Conservation (phyloP, 305 asterid genomes). For the Fraxinus nigra region DNA sequence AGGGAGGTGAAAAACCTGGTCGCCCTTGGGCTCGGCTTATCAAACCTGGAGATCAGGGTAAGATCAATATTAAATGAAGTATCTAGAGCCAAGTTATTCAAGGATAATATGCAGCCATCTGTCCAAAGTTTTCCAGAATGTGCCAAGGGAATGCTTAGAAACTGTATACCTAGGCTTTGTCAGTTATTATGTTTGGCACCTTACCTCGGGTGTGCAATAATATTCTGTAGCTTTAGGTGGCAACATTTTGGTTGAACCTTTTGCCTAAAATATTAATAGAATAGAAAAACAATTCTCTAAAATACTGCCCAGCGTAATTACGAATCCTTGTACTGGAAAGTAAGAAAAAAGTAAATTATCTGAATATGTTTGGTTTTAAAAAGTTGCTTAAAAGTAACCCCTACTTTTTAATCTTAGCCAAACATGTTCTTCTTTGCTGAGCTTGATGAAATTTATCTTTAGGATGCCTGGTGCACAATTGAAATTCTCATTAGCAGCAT, state of each 20-base stretch:
- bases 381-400: not conserved
- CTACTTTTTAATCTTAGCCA: not conserved
- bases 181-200: not conserved
- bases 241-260: not conserved
- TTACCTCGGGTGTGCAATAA: not conserved
- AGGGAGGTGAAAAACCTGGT: slow-evolving; percentile 37
- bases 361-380: not conserved
- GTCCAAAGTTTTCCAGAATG: not conserved
- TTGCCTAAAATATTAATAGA: not conserved
- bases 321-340: not conserved
- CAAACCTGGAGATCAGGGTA: slow-evolving; percentile 51
- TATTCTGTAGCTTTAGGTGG: slow-evolving; percentile 6
- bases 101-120: not conserved
- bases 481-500: not conserved
- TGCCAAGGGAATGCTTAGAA: not conserved
- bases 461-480: not conserved
- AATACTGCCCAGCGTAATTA: not conserved
- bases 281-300: not conserved
- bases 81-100: not conserved
- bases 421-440: not conserved
- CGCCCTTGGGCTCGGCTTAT: slow-evolving; percentile 47
- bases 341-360: not conserved
- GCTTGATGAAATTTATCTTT: not conserved
- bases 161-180: not conserved
- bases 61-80: slow-evolving; percentile 10